Base-by-base conservation (phyloP, 805 yeast genomes). In the Hanseniaspora taiwanica region DNA sequence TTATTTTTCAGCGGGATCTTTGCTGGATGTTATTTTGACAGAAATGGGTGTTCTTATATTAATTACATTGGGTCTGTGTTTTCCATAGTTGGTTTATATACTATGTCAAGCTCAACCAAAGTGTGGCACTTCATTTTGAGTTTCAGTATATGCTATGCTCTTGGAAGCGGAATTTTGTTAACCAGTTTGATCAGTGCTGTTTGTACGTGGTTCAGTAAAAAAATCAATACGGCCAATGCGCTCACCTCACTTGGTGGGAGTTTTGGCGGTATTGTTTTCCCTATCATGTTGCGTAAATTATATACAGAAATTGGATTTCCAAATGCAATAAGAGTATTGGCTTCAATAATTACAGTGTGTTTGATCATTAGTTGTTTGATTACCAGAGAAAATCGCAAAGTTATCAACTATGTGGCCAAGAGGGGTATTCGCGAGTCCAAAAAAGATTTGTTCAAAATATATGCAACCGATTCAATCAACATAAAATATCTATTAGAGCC, bases 51-150 rank as follows among this genome's bases (percentile, higher is more conserved):
- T 8, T 51, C 50, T 27, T 58, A 49, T 24, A 59, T 60, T 14
- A 51, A 68, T 44, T 50, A 60, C 4, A 44, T 59, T 3, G 74
- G 74, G 1, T 50, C 68, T 1, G 14, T 58, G 0, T 42, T 65
- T 10, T 52, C 63, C 19, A 53, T 60, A 23, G 53, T 54, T 4
- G 74, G 74, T 1, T 42, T 69, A 29, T 53, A 69, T 44, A 64
- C 68, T 2, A 66, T 71, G 6, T 74, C 69, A 1, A 63, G 59
- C 37, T 66, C 71, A 34, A 54, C 55, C 2, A 51, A 60, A 8
- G 59, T 69, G 13, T 70, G 65, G 48, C 80, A 75, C 42, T 67
- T 76, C 41, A 59, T 76, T 27, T 52, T 75, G 12, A 63, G 72
- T 7, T 74, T 71, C 52, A 71, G 79, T 23, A 49, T 70, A 9